Base-by-base conservation (phyloP, 2,329 filamentous ascomycete genomes). In the Colletotrichum gigasporum region DNA sequence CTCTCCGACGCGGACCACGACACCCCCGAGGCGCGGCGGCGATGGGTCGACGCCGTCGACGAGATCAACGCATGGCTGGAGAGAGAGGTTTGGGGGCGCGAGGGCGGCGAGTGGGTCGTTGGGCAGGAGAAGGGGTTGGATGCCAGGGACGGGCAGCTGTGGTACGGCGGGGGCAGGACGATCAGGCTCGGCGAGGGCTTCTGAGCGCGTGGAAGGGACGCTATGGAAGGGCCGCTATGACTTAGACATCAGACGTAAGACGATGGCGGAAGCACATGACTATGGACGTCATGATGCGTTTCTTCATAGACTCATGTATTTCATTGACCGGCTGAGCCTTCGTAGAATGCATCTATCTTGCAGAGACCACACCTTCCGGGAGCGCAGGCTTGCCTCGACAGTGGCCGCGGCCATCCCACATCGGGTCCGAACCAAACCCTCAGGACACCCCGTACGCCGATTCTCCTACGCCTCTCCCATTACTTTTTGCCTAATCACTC, bases 161-260 rank as follows among this genome's bases (percentile, higher is more conserved):
- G 94, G 94, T 97, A 97, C 79, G 95, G 91, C 34, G 92, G 89
- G 24, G 94, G 94, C 1, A 85, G 91, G 67, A 91, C 88, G 3
- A 83, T 97, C 64, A 79, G 83, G 72, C 56, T 83, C 16, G 88
- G 88, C 16, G 87, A 89, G 74, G 88, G 88, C 0, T 90, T 89
- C 72, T 90, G 68, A 71, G 42, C n/a, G n/a, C n/a, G n/a, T n/a
- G n/a, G n/a, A n/a, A n/a, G n/a, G n/a, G n/a, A n/a, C n/a, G n/a
- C n/a, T n/a, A n/a, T n/a, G n/a, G 9, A 16, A 45, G 26, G 12
- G 1, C 16, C 10, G 11, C 2, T 7, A 6, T 9, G 10, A 2
- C 14, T 12, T 28, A 22, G 7, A 44, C 5, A 24, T n/a, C n/a
- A 51, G 26, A 59, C 22, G 42, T 3, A 24, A 30, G 9, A 35